phyloP scores from a whole-genome alignment of 2,329 filamentous ascomycete genomes.

The Diaporthe caulivora region DNA sequence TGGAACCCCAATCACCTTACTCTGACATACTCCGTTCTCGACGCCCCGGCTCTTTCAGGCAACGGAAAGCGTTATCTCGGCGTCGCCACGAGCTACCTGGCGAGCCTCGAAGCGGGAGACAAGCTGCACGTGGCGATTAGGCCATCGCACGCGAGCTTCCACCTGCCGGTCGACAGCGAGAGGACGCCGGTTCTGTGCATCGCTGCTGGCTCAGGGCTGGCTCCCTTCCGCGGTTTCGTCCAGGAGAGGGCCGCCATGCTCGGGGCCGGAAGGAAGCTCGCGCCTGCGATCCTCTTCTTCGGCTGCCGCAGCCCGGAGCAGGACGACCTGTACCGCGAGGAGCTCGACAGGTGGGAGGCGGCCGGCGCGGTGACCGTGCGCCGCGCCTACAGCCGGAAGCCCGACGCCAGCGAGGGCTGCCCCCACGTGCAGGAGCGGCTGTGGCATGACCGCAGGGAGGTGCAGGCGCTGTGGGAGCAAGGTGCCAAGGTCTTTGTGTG shows the following conservation, averaged over 20 bases:
- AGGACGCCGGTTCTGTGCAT: slow-evolving; percentile 64
- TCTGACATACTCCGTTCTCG: slow-evolving; percentile 76
- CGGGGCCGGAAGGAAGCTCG: slow-evolving; percentile 62
- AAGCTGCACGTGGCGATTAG: slow-evolving; percentile 63
- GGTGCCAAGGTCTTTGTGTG: slow-evolving; percentile 71
- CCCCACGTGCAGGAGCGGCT: slow-evolving; percentile 60
- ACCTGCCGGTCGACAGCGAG: slow-evolving; percentile 59
- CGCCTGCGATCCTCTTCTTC: slow-evolving; percentile 73
- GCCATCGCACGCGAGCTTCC: slow-evolving; percentile 58
- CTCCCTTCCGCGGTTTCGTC: slow-evolving; percentile 72
- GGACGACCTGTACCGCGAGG: slow-evolving; percentile 72
- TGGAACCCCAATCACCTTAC: slow-evolving; percentile 67
- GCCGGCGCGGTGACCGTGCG: slow-evolving; percentile 72
- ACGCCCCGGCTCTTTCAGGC: slow-evolving; percentile 65
- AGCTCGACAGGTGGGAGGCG: slow-evolving; percentile 70
- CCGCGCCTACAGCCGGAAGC: slow-evolving; percentile 69
- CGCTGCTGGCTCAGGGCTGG: slow-evolving; percentile 66
- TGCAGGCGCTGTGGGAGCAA: slow-evolving; percentile 50
- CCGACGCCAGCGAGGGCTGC: slow-evolving; percentile 52
- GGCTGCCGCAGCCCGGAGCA: slow-evolving; percentile 68
- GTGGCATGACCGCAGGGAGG: slow-evolving; percentile 56
- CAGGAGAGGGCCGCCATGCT: slow-evolving; percentile 69
- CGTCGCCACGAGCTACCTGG: slow-evolving; percentile 71
- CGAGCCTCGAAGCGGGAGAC: slow-evolving; percentile 57
- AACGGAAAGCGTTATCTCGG: slow-evolving; percentile 63